phyloP scores from a whole-genome alignment of 78 protist genomes.

The Dictyostelium purpureum region DNA sequence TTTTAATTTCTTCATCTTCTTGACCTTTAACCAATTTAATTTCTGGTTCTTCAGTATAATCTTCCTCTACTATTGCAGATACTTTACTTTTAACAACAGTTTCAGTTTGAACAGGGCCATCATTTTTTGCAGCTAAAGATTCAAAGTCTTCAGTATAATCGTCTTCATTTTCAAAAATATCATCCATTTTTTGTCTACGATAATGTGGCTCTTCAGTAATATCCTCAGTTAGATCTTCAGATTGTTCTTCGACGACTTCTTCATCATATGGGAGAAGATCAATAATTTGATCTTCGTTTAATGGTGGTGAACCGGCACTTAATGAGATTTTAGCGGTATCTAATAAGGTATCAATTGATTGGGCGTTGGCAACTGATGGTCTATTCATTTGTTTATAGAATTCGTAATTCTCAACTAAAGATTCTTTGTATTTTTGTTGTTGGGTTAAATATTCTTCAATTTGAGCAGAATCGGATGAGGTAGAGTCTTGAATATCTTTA shows the following conservation, averaged over 20 bases:
- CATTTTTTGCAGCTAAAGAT: background rate
- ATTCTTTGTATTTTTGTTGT: background rate
- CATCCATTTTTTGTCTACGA: background rate
- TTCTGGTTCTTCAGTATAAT: background rate
- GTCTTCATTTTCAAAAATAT: background rate
- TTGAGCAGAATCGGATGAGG: background rate
- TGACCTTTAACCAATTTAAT: background rate
- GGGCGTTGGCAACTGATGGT: constrained; percentile 2
- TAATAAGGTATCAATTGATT: background rate
- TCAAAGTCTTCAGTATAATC: background rate
- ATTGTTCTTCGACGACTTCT: background rate
- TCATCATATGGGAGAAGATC: constrained; percentile 9
- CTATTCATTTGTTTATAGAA: background rate
- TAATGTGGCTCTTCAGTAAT: background rate
- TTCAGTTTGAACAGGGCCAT: background rate
- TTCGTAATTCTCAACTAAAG: background rate
- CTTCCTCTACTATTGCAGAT: background rate
- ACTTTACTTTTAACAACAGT: background rate
- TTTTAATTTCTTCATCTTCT: background rate
- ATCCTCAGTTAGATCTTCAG: background rate
- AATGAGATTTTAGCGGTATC: background rate
- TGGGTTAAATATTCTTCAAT: background rate
- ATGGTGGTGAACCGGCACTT: background rate
- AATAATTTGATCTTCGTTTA: background rate
- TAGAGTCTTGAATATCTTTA: no score